Evolutionary conservation across 345 rosid species (phyloP).

Genomic region (Psidium guajava): DNA sequence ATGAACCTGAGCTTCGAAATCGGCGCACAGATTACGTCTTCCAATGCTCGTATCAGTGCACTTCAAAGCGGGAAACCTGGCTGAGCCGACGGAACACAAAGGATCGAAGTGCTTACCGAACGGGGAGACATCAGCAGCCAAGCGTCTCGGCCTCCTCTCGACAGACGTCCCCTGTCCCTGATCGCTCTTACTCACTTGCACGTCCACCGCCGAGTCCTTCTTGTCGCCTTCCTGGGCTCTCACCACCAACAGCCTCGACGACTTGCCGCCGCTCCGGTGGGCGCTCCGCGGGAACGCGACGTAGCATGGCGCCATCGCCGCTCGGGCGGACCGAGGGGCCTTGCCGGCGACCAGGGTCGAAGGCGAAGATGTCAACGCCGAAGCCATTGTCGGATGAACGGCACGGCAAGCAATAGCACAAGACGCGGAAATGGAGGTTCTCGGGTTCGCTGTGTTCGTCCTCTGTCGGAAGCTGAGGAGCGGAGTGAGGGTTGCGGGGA

Average conservation of each 20-base stretch:
- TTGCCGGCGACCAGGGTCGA: background rate
- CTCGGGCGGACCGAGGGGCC: background rate
- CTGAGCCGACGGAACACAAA: background rate
- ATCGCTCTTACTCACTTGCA: conserved; percentile 26
- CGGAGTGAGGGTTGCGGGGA: background rate
- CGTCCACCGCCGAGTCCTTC: conserved; percentile 42
- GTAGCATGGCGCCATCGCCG: conserved; percentile 3
- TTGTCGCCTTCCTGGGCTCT: conserved; percentile 24
- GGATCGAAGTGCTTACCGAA: conserved; percentile 26
- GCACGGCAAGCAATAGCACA: conserved; percentile 3
- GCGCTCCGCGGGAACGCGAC: conserved; percentile 8
- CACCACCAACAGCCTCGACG: background rate
- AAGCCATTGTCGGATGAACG: background rate
- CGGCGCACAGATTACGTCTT: background rate
- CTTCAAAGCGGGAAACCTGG: background rate
- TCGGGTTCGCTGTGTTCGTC: background rate
- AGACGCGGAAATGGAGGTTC: conserved; percentile 1
- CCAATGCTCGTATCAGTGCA: background rate
- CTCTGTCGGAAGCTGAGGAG: background rate
- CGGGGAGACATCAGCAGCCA: conserved; percentile 46
- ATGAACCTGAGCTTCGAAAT: background rate
- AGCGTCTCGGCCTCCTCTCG: conserved; percentile 32
- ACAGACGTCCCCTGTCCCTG: conserved; percentile 24
- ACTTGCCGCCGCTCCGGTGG: background rate
- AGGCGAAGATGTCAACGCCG: background rate